Evolutionary conservation across 306 rosid genomes (phyloP), one percentile per base, ranked within the genome.

Genomic region (Inga oerstediana): DNA sequence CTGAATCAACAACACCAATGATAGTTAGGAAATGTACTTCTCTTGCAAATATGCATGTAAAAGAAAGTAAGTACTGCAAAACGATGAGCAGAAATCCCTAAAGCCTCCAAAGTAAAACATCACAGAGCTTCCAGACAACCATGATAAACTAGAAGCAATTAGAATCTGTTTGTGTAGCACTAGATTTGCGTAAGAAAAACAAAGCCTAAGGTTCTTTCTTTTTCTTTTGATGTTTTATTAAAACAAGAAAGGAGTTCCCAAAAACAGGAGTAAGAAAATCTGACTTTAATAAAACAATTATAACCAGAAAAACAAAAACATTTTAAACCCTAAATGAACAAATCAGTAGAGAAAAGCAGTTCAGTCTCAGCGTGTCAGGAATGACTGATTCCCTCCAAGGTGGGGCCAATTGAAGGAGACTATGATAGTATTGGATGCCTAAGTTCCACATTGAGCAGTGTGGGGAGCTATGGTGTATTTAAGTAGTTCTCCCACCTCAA

Each of bases 1-100:
- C 99, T 96, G 94, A 72, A 90, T 74, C 66, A 88, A 79, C 79
- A 54, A 72, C 35, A 48, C 10, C 69, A 68, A 24, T n/a, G 30
- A 16, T 74, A 80, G 79, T 77, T 72, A 85, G 30, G 24, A 45
- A 61, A 24, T 77, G 80, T 16, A 61, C 20, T n/a, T 58, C 37
- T 61, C 56, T 61, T 35, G 39, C 15, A 2, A 2, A 76, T 41
- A 3, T 13, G 49, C 30, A 32, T 74, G 76, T 68, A 73, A 68
- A 58, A 56, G 52, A 67, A 73, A 46, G 67, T 35, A n/a, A 48
- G 77, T 16, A 35, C 48, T 46, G 20, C 20, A 44, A 80, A 35
- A 52, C 13, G 11, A 20, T 62, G 51, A 35, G 52, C 12, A 61
- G n/a, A 20, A 61, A 79, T 37, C 59, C 32, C 45, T 1, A 39